A percentile compares a stretch with the other conserved stretches of the same genome.
These are phyloP conservation scores for Dioscorea zingiberensis DNA, from an alignment of 106 monocot species.

Conservation along the genomic window DNA sequence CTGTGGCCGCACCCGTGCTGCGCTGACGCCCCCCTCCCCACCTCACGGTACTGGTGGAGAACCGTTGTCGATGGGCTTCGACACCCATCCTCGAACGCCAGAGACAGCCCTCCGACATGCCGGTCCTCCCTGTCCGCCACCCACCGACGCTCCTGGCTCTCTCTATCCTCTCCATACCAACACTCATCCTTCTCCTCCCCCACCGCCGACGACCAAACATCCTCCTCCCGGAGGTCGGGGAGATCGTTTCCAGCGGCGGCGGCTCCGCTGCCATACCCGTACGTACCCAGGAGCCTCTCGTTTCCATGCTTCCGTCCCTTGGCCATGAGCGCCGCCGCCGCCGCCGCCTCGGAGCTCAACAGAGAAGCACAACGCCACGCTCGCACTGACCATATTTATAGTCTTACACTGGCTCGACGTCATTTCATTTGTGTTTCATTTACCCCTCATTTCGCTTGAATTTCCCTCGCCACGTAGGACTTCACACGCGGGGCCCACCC, in stretches of 20 bases:
- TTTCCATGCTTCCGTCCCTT: slow-evolving; percentile 24
- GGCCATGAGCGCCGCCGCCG: slow-evolving; percentile 15
- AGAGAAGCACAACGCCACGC: neutral
- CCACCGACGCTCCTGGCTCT: neutral
- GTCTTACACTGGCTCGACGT: neutral
- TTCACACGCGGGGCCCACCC: neutral
- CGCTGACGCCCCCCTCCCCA: neutral
- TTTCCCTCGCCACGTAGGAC: neutral
- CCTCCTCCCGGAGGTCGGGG: slow-evolving; percentile 47
- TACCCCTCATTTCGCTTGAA: neutral
- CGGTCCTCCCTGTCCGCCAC: neutral
- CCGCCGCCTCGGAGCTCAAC: neutral
- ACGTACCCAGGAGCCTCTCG: slow-evolving; percentile 17
- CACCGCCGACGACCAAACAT: slow-evolving; percentile 38
- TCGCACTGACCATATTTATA: neutral
- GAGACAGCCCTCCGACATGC: slow-evolving; percentile 31
- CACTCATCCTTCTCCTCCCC: too few species aligned
- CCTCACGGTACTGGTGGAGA: slow-evolving; percentile 16
- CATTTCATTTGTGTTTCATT: slow-evolving; percentile 5
- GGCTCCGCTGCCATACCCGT: slow-evolving; percentile 1
- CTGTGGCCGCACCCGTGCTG: neutral
- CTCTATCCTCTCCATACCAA: too few species aligned
- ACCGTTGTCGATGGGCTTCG: slow-evolving; percentile 1
- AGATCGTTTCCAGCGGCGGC: slow-evolving; percentile 14
- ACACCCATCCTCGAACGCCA: slow-evolving; percentile 22